phyloP scores from a whole-genome alignment of 805 yeast genomes.

The Sugiyamaella americana region DNA sequence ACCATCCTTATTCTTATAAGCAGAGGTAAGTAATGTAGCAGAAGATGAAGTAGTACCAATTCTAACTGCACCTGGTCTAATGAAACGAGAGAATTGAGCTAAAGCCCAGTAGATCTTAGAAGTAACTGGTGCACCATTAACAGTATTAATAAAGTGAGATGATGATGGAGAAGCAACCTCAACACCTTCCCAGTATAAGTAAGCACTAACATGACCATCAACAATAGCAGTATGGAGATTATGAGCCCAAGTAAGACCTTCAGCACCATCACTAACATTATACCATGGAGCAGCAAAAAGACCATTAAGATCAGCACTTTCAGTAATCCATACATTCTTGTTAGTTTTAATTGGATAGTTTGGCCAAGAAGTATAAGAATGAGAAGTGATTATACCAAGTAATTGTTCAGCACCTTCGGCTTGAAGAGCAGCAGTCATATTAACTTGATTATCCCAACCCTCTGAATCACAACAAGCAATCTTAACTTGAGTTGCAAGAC shows the following conservation, averaged over 20 bases:
- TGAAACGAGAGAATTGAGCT: constrained; percentile 11
- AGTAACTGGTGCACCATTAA: background rate
- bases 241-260: constrained; percentile 8
- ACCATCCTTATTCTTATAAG: constrained; percentile 4
- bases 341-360: constrained; percentile 1
- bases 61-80: constrained; percentile 14
- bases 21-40: background rate
- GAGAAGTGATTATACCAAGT: constrained; percentile 5
- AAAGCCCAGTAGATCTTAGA: constrained; percentile 5
- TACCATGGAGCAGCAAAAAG: background rate
- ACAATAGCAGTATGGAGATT: constrained; percentile 7
- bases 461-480: constrained; percentile 7
- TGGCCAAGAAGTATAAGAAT: constrained; percentile 1
- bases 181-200: constrained; percentile 6
- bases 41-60: background rate
- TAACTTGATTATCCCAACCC: constrained; percentile 6
- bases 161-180: constrained; percentile 1
- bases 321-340: constrained; percentile 5
- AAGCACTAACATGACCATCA: constrained; percentile 7
- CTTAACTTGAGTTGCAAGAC: background rate
- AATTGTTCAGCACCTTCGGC: background rate
- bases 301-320: constrained; percentile 2
- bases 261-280: constrained; percentile 1
- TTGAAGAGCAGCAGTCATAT: constrained; percentile 1
- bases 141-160: constrained; percentile 1